Evolutionary conservation across 257 asterid genomes (phyloP), one percentile per base, ranked within the genome.

Genomic region (Solanum okadae): DNA sequence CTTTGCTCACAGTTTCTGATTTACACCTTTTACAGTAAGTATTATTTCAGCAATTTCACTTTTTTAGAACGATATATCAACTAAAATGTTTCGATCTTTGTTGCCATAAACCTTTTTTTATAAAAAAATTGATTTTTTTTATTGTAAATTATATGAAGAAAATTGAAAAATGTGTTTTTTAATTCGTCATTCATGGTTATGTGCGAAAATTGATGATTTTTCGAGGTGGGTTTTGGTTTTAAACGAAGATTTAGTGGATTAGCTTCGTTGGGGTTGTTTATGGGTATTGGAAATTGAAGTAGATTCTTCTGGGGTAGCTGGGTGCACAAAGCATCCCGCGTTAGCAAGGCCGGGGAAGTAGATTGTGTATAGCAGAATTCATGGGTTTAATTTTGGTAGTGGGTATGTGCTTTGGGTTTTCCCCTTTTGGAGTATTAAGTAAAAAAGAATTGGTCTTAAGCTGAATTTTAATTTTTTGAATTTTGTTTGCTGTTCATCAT

Each of bases 1-100:
- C 87, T 86, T 76, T 86, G 83, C 40, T 83, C 91, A 75, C 89
- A 63, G 61, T 56, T 79, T 42, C 75, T 59, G 44, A 70, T 86
- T 38, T 25, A 31, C 83, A 76, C 33, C 68, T 71, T 71, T 52
- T 70, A 61, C 61, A 16, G 88, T 86, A 73, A 86, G 88, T 61
- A 14, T 18, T n/a, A 34, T 18, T 85, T 68, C 23, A 33, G 25
- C 16, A 33, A 35, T 84, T 63, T 84, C 56, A 61, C 83, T 25
- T 15, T 29, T 71, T 10, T 71, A 1, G 52, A 10, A 44, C 72
- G 71, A 15, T 8, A 13, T 42, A 10, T 78, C 22, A 25, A 16
- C 25, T 3, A 44, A 46, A 16, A 46, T 14, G 27, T 16, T 49
- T 82, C 70, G 70, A 82, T 49, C 86, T 29, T 49, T 18, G 70